Percentiles rank a stretch among this genome's conserved stretches.
Conservation (phyloP, 768 basidiomycete species). For the Agrocybe praecox region DNA sequence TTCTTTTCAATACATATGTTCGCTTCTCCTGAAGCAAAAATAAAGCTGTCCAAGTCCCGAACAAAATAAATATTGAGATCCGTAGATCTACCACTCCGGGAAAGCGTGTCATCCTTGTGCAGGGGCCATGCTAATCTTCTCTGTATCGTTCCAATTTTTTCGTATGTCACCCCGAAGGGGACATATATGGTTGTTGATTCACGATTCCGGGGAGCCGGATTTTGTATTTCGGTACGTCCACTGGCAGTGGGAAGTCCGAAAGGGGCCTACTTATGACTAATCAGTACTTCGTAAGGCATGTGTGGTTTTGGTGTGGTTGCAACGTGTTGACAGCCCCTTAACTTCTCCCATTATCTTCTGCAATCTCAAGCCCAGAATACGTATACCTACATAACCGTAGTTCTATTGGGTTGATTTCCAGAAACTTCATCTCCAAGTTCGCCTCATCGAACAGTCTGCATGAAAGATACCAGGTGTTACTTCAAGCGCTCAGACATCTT, state of each 20-base stretch:
- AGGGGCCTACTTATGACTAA: too few relatives aligned
- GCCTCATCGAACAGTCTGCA: not conserved
- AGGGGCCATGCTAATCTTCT: slow-evolving; percentile 99
- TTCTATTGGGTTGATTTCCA: slow-evolving; percentile 55
- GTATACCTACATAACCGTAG: not conserved
- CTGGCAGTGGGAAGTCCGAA: too few relatives aligned
- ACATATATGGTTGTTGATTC: slow-evolving; percentile 31
- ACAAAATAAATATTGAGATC: slow-evolving; percentile 53
- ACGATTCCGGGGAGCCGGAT: too few relatives aligned
- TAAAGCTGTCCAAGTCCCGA: too few relatives aligned
- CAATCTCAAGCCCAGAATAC: not conserved
- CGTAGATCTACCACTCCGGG: slow-evolving; percentile 82
- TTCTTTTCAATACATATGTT: too few relatives aligned
- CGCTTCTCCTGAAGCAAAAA: too few relatives aligned
- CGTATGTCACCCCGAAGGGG: slow-evolving; percentile 93
- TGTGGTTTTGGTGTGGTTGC: too few relatives aligned
- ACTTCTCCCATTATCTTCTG: too few relatives aligned
- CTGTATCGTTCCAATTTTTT: slow-evolving; percentile 99
- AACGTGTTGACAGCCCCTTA: too few relatives aligned
- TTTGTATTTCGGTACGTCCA: too few relatives aligned
- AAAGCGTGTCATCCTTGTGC: slow-evolving; percentile 99
- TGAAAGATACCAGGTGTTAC: not conserved
- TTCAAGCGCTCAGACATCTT: not conserved
- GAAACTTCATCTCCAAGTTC: not conserved
- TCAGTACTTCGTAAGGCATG: too few relatives aligned